Conservation (phyloP, 1,284 basidiomycete genomes). For the Austroboletus olivaceoglutinosus region DNA sequence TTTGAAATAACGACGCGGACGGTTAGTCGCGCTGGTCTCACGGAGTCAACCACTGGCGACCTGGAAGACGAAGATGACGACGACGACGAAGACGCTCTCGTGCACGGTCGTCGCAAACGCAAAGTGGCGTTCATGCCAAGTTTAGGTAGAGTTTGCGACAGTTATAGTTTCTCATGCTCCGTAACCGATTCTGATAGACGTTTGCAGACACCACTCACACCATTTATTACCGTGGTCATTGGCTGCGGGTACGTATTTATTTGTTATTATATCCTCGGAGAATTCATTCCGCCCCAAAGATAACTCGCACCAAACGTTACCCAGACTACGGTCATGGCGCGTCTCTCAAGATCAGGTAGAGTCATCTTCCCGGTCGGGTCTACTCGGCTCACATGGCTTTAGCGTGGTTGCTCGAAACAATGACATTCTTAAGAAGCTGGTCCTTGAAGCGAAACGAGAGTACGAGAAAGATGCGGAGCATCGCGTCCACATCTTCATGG, state of each 20-base stretch:
- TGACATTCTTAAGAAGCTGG: constrained; percentile 78
- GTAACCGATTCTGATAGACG: constrained; percentile 19
- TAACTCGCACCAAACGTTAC: constrained; percentile 72
- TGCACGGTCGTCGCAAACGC: constrained; percentile 68
- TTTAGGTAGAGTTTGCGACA: constrained; percentile 51
- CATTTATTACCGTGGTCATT: constrained; percentile 82
- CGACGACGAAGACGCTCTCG: constrained; percentile 48
- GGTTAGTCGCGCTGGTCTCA: constrained; percentile 57
- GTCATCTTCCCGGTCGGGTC: not conserved
- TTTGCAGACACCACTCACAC: constrained; percentile 75
- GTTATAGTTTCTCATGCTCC: constrained; percentile 18
- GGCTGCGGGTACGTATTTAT: constrained; percentile 63
- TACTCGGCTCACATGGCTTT: constrained; percentile 13
- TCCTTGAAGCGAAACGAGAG: constrained; percentile 78
- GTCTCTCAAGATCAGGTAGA: constrained; percentile 75
- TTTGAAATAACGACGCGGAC: constrained; percentile 83
- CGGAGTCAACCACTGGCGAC: constrained; percentile 67
- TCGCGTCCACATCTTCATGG: constrained; percentile 82
- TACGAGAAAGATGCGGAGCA: constrained; percentile 87
- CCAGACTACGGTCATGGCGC: constrained; percentile 69
- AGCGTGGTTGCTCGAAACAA: constrained; percentile 84
- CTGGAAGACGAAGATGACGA: constrained; percentile 72
- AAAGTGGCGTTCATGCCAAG: constrained; percentile 76
- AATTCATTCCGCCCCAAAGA: constrained; percentile 44
- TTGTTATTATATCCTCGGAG: constrained; percentile 18